Conservation (phyloP, 176 grass and related monocot genomes). For the Bonia amplexicaulis region DNA sequence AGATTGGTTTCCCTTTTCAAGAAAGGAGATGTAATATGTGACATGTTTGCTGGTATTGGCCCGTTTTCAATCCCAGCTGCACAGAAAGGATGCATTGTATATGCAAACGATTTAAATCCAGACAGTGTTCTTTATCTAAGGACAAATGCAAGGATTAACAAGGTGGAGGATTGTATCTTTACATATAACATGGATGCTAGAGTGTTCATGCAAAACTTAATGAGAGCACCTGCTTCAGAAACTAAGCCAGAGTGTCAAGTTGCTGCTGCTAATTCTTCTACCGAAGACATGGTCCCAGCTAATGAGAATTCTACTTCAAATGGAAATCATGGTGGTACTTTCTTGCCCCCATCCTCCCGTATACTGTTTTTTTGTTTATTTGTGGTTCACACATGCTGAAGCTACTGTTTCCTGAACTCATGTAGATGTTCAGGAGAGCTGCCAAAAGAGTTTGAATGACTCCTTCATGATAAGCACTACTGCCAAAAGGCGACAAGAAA, state of each 20-base stretch:
- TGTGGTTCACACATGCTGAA: conserved; percentile 24
- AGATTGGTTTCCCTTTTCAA: conserved; percentile 90
- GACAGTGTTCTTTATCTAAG: conserved; percentile 71
- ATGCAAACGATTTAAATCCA: conserved; percentile 96
- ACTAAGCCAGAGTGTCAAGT: conserved; percentile 24
- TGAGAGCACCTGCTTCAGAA: conserved; percentile 44
- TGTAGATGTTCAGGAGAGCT: conserved; percentile 36
- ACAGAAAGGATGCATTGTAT: conserved; percentile 86
- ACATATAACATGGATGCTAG: conserved; percentile 89
- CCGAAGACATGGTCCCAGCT: background rate
- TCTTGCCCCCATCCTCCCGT: background rate
- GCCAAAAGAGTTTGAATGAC: conserved; percentile 24
- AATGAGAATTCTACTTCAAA: conserved; percentile 39
- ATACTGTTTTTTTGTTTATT: conserved; percentile 1
- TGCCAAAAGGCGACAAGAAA: conserved; percentile 63
- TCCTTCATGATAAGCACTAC: conserved; percentile 30
- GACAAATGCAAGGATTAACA: conserved; percentile 79
- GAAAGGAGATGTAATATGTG: conserved; percentile 84
- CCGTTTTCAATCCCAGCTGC: conserved; percentile 79
- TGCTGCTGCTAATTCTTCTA: conserved; percentile 10
- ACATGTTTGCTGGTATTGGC: conserved; percentile 97
- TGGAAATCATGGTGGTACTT: conserved; percentile 41
- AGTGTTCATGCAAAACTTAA: conserved; percentile 66
- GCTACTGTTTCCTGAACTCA: background rate
- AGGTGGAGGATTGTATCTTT: conserved; percentile 68